Evolutionary conservation across 139 green algal species (phyloP).

Genomic region (Tetradesmus lagerheimii): DNA sequence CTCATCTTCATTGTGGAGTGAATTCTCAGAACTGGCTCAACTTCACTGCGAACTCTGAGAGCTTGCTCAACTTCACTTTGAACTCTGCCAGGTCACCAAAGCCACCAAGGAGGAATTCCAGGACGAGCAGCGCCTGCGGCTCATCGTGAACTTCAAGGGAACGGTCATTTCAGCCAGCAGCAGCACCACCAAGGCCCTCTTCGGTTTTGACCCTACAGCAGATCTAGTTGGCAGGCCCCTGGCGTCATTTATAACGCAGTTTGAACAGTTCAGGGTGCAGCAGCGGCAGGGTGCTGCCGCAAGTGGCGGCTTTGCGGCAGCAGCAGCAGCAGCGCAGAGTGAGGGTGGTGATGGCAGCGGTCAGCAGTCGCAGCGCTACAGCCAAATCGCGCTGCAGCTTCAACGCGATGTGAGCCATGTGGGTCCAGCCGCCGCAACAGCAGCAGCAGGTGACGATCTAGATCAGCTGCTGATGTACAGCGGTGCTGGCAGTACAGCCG

Average conservation of each 20-base stretch:
- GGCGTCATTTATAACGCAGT: constrained; percentile 31
- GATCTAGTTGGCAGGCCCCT: constrained; percentile 17
- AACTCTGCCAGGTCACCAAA: neutral
- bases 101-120: neutral
- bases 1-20: no score
- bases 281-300: neutral
- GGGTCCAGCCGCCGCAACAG: neutral
- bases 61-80: neutral
- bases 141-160: constrained; percentile 28
- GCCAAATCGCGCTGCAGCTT: neutral
- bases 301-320: neutral
- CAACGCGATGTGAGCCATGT: neutral
- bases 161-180: neutral
- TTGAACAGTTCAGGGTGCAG: constrained; percentile 30
- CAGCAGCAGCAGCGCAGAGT: constrained; percentile 6
- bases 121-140: constrained; percentile 9
- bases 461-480: neutral
- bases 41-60: no score
- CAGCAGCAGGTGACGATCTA: neutral
- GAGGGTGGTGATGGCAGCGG: neutral
- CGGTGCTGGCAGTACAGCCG: neutral
- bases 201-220: constrained; percentile 6
- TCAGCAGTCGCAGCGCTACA: neutral
- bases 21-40: no score
- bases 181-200: neutral